Evolutionary conservation across 805 yeast genomes (phyloP).

Genomic region (Saturnispora gosingensis): DNA sequence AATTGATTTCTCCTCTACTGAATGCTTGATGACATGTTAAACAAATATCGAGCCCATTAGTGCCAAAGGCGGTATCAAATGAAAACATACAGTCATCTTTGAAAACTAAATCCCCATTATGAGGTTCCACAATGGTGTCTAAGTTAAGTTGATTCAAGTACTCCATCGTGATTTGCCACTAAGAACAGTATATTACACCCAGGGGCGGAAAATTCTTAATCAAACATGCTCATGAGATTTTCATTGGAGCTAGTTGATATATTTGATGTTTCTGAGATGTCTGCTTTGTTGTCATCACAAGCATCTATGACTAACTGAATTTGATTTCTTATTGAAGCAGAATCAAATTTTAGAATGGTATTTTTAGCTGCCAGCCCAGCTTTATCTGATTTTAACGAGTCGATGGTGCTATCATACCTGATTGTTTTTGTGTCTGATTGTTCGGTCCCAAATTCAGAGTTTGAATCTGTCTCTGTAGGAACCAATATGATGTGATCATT

Average conservation of each 20-base stretch:
- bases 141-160: slow-evolving; percentile 14
- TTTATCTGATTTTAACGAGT: background rate
- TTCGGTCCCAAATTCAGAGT: background rate
- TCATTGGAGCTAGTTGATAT: background rate
- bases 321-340: background rate
- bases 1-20: slow-evolving; percentile 38
- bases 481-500: background rate
- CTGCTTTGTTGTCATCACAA: background rate
- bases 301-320: background rate
- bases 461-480: background rate
- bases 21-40: slow-evolving; percentile 65
- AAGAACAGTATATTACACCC: background rate
- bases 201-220: background rate
- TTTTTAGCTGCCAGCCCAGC: background rate
- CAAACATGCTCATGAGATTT: slow-evolving; percentile 6
- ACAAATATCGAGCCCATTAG: slow-evolving; percentile 64
- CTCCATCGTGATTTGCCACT: slow-evolving; percentile 12
- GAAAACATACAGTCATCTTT: slow-evolving; percentile 90
- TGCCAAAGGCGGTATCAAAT: slow-evolving; percentile 55
- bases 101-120: slow-evolving; percentile 38
- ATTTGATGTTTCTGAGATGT: background rate
- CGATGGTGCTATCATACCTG: background rate
- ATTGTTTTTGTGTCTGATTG: background rate
- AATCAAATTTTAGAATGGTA: background rate
- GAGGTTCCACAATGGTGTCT: slow-evolving; percentile 17